Conservation (phyloP, 768 basidiomycete species). For the Suillus sp. region DNA sequence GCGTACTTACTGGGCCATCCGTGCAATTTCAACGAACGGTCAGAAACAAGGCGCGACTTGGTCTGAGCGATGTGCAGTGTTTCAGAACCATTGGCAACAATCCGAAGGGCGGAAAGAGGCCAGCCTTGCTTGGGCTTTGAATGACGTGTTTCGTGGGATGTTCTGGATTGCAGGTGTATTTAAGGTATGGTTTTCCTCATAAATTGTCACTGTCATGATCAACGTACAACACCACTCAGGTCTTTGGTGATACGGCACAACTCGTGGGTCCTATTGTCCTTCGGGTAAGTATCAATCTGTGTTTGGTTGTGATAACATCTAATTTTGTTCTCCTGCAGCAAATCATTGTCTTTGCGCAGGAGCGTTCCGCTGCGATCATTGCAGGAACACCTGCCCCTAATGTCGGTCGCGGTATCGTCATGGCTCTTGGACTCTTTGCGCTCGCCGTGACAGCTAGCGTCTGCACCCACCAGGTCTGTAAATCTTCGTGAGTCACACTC, state of each 20-base stretch:
- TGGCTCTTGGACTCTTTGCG: conserved; percentile 56
- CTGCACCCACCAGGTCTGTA: conserved; percentile 58
- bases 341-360: conserved; percentile 63
- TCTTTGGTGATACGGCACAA: conserved; percentile 61
- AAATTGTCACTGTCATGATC: background rate
- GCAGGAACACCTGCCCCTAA: conserved; percentile 37
- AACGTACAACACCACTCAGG: conserved; percentile 34
- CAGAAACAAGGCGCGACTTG: conserved; percentile 22
- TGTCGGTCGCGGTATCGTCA: conserved; percentile 58
- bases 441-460: conserved; percentile 55
- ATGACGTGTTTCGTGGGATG: conserved; percentile 55
- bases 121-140: conserved; percentile 61
- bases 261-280: conserved; percentile 65
- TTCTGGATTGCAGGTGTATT: conserved; percentile 68
- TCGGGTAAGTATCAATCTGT: conserved; percentile 39
- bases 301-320: background rate
- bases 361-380: conserved; percentile 42
- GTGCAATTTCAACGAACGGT: conserved; percentile 13
- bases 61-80: conserved; percentile 27
- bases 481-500: background rate
- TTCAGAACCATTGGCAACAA: conserved; percentile 48
- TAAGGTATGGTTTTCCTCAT: conserved; percentile 42
- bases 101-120: conserved; percentile 47
- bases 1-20: conserved; percentile 44
- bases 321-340: conserved; percentile 33